phyloP scores from a whole-genome alignment of 176 grass and related monocot genomes.

The Eleusine indica region DNA sequence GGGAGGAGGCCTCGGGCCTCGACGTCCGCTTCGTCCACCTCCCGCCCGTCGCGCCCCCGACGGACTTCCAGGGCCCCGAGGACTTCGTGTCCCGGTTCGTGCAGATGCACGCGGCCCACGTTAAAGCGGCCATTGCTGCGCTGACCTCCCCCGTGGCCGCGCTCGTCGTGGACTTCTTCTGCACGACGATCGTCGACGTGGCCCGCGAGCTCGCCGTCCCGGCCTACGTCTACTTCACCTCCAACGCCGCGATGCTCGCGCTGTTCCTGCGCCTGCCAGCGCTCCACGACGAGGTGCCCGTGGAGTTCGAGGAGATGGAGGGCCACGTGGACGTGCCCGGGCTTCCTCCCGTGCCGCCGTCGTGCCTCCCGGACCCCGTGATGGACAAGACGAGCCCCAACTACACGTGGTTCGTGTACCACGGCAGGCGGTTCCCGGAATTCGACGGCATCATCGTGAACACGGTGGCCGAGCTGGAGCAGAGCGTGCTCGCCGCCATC shows the following conservation, averaged over 20 bases:
- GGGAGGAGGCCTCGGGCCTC: slow-evolving; percentile 23
- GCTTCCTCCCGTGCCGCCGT: slow-evolving; percentile 38
- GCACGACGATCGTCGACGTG: slow-evolving; percentile 46
- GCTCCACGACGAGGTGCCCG: slow-evolving; percentile 40
- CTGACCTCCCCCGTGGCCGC: background rate
- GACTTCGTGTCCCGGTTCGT: slow-evolving; percentile 39
- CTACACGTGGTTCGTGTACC: slow-evolving; percentile 42
- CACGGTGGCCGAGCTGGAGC: slow-evolving; percentile 46
- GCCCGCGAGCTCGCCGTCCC: slow-evolving; percentile 44
- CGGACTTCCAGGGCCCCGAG: background rate
- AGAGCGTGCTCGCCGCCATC: slow-evolving; percentile 7
- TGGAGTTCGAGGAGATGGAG: slow-evolving; percentile 43
- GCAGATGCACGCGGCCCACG: slow-evolving; percentile 29
- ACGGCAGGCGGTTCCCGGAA: slow-evolving; percentile 42
- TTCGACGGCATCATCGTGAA: slow-evolving; percentile 54
- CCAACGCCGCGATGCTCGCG: slow-evolving; percentile 24
- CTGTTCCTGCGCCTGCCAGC: slow-evolving; percentile 38
- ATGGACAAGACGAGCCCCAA: slow-evolving; percentile 35
- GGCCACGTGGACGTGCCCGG: slow-evolving; percentile 32
- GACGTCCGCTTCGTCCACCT: slow-evolving; percentile 35
- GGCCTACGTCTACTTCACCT: slow-evolving; percentile 49
- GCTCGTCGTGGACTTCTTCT: slow-evolving; percentile 53
- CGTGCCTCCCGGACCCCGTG: background rate
- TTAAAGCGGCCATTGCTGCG: slow-evolving; percentile 21
- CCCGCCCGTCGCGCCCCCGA: slow-evolving; percentile 19